Percentiles rank a stretch among this genome's conserved stretches.
Evolutionary conservation across 2,329 filamentous ascomycete species (phyloP).

Genomic region (Metarhizium brunneum): DNA sequence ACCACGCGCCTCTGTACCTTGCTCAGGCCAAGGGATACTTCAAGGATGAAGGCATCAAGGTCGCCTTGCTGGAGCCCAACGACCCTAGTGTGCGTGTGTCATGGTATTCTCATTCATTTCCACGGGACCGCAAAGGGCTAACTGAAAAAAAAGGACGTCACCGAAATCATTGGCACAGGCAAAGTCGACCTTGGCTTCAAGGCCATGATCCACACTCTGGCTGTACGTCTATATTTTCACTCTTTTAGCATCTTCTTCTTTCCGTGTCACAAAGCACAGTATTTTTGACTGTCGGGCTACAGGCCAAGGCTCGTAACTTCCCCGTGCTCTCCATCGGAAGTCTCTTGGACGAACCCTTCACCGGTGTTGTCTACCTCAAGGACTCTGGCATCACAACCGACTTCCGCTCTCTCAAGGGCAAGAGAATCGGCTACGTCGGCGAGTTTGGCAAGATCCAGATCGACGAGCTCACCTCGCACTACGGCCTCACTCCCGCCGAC

Average conservation of each 20-base stretch:
- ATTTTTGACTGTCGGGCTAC: neutral
- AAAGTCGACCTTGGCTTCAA: constrained; percentile 76
- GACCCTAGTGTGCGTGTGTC: constrained; percentile 51
- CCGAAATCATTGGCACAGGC: constrained; percentile 67
- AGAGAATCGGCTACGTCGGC: constrained; percentile 70
- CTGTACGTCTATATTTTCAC: constrained; percentile 32
- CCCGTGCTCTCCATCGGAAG: constrained; percentile 65
- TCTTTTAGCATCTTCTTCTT: too few relatives aligned
- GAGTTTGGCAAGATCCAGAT: constrained; percentile 81
- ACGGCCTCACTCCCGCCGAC: constrained; percentile 62
- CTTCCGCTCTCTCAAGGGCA: constrained; percentile 66
- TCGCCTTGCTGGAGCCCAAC: constrained; percentile 69
- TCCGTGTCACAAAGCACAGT: too few relatives aligned
- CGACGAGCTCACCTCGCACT: constrained; percentile 70
- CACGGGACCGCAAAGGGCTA: neutral
- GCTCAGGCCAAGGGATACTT: constrained; percentile 70
- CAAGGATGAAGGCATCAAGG: constrained; percentile 66
- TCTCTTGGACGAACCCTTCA: constrained; percentile 72
- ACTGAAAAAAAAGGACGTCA: constrained; percentile 50
- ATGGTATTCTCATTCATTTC: neutral
- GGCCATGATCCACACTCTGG: constrained; percentile 76
- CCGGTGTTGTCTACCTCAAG: constrained; percentile 69
- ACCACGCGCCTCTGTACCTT: constrained; percentile 70
- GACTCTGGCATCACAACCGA: constrained; percentile 64
- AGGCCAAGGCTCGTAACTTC: constrained; percentile 68